Conservation (phyloP, 495 filamentous ascomycete species). For the Daldinia caldariorum region DNA sequence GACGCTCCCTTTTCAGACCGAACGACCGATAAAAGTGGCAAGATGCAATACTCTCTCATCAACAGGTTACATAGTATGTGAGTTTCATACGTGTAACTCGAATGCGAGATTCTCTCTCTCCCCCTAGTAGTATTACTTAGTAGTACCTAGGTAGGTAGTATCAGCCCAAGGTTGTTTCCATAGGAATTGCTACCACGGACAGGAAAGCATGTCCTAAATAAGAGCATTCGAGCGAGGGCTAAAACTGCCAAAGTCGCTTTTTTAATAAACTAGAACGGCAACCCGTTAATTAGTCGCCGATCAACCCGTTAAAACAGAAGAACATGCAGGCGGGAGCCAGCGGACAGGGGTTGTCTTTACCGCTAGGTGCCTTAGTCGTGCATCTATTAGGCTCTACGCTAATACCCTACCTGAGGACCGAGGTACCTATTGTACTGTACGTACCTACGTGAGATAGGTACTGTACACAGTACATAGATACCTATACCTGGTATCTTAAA, state of each 20-base stretch:
- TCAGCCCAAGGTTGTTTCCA: constrained; percentile 9
- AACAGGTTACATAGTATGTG: no score
- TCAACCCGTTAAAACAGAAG: constrained; percentile 42
- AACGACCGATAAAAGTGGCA: constrained; percentile 23
- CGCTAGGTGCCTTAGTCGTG: constrained; percentile 26
- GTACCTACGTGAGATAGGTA: no score
- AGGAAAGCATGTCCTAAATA: constrained; percentile 23
- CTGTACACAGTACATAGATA: no score
- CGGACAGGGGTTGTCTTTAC: constrained; percentile 23
- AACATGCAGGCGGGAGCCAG: constrained; percentile 27
- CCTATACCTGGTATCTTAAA: no score
- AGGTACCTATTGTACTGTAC: neutral
- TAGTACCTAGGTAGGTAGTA: no score
- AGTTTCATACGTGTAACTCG: constrained; percentile 26
- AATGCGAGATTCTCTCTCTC: neutral
- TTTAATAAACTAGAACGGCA: constrained; percentile 43
- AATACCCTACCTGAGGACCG: neutral
- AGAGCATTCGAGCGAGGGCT: constrained; percentile 21
- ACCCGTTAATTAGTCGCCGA: constrained; percentile 48
- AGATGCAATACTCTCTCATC: constrained; percentile 39
- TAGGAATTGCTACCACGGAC: constrained; percentile 13
- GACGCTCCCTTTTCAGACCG: constrained; percentile 29
- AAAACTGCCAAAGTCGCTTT: constrained; percentile 26
- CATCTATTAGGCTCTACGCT: neutral
- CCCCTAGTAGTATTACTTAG: no score